Base-by-base conservation (phyloP, 805 yeast species). In the Kodamaea neixiangensis region DNA sequence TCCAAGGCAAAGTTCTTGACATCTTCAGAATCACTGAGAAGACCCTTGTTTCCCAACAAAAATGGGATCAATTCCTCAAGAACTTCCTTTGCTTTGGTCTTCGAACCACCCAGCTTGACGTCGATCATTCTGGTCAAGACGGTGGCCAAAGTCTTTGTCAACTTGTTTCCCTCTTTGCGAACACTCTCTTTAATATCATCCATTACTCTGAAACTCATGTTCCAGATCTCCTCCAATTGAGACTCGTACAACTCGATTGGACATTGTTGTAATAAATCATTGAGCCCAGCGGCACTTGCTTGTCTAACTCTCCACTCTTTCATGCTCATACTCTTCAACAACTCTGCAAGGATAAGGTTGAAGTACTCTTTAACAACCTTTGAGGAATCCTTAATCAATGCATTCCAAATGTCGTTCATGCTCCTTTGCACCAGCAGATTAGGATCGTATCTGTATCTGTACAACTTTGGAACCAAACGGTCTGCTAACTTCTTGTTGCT, bases 121-220 rank as follows among this genome's bases (percentile, higher is more conserved):
- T 81, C 84, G 13, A 87, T 76, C 19, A 80, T 75, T 38, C 82
- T 75, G 2, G 85, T 82, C 57, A 90, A 71, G 3, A 80, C 75
- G 14, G 83, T 77, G 0, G 96, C 82, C 21, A 92, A 73, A 7
- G 79, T 76, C 54, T 84, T 81, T 0, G 96, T 82, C 35, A 94
- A 71, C 33, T 78, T 79, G 37, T 77, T 69, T 7, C 96, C 97
- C 43, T 89, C 96, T 51, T 80, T 81, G 46, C 97, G 76, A 2
- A 94, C 97, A 68, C 96, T 87, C 34, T 89, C 97, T 66, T 94
- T 94, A 52, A 93, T 89, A 71, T 93, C 98, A 69, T 93, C 99
- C 80, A 93, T 81, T 0, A 82, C 81, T 61, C 99, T 79, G 71
- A 93, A 92, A 45, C 92, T 85, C 87, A 89, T 85, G 4, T 78